phyloP scores from a whole-genome alignment of 805 yeast species.

The Metschnikowia dekortorum region DNA sequence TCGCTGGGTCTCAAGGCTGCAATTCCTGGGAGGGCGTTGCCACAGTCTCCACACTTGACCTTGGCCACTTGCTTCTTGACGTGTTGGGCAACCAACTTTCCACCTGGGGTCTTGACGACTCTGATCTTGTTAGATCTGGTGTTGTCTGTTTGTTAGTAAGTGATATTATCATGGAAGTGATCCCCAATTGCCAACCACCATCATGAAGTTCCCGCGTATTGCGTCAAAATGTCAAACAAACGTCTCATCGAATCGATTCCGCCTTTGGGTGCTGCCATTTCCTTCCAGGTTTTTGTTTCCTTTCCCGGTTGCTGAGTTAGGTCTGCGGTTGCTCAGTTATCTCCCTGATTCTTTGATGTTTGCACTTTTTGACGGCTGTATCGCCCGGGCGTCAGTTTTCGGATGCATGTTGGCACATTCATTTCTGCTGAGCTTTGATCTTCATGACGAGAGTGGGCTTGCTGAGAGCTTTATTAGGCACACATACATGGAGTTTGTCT shows the following conservation, averaged over 20 bases:
- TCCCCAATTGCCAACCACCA: not conserved
- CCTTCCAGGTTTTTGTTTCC: too few species aligned
- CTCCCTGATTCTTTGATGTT: too few species aligned
- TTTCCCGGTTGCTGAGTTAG: too few species aligned
- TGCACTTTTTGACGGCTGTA: too few species aligned
- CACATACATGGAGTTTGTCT: conserved; percentile 36
- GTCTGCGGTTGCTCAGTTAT: too few species aligned
- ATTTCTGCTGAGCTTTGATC: not conserved
- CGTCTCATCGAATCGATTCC: too few species aligned
- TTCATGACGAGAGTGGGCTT: not conserved
- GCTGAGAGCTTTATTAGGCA: not conserved
- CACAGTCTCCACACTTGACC: conserved; percentile 89
- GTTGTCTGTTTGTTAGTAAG: conserved; percentile 70
- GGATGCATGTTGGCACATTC: not conserved
- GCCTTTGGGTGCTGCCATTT: too few species aligned
- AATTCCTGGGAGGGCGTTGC: conserved; percentile 77
- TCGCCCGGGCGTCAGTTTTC: too few species aligned
- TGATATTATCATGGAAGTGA: not conserved
- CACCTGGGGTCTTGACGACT: conserved; percentile 99
- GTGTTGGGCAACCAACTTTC: conserved; percentile 97
- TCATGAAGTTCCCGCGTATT: too few species aligned
- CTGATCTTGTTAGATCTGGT: conserved; percentile 99
- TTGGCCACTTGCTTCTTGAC: conserved; percentile 85
- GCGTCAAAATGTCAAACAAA: too few species aligned
- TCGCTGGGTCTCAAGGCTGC: conserved; percentile 97